Percentiles rank a stretch among this genome's conserved stretches.
These are phyloP conservation scores for Thelonectria discophora DNA, from an alignment of 2,329 filamentous ascomycete species.

Conservation along the genomic window DNA sequence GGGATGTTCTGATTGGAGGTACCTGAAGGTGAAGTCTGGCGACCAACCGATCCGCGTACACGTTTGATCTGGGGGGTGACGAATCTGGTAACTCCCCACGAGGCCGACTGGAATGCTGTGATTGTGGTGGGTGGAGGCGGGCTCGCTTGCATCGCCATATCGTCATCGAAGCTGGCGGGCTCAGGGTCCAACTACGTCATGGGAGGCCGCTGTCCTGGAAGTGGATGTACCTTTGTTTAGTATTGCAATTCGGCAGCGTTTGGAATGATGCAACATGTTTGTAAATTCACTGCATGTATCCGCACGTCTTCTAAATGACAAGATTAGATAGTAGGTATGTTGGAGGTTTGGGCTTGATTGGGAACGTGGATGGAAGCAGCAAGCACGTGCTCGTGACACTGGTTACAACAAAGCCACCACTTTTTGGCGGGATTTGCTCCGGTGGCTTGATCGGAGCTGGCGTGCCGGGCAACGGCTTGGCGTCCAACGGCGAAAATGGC, in stretches of 20 bases:
- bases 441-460: neutral
- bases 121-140: conserved; percentile 3
- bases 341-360: neutral
- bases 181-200: conserved; percentile 16
- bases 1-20: neutral
- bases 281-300: too few relatives aligned
- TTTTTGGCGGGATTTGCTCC: neutral
- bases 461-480: neutral
- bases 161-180: conserved; percentile 3
- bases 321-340: too few relatives aligned
- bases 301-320: too few relatives aligned
- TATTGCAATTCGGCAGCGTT: too few relatives aligned
- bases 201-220: too few relatives aligned
- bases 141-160: conserved; percentile 1
- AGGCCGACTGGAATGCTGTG: conserved; percentile 1
- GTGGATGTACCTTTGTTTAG: too few relatives aligned
- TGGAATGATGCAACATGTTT: neutral
- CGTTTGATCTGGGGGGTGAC: neutral
- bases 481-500: neutral
- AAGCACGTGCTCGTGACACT: conserved; percentile 12
- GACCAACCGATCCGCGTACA: neutral
- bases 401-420: neutral
- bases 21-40: neutral
- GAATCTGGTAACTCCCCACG: conserved; percentile 12
- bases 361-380: too few relatives aligned